Percentiles rank a stretch among this genome's conserved stretches.
Evolutionary conservation across 2,329 filamentous ascomycete species (phyloP).

Genomic region (Penicillium psychrosexuale): DNA sequence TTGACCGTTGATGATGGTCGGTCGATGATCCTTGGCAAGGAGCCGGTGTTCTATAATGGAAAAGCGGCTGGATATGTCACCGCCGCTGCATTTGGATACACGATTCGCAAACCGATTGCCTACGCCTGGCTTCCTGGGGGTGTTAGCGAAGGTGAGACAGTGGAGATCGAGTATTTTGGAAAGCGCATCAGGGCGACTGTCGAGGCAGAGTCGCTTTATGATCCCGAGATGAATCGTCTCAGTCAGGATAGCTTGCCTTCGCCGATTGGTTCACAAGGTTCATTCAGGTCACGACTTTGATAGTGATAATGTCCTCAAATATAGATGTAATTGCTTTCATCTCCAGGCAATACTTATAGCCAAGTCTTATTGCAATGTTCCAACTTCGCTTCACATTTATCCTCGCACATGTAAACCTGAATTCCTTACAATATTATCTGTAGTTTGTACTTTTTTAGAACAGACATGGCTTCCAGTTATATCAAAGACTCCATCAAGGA

Average conservation of each 20-base stretch:
- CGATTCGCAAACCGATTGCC: slow-evolving; percentile 56
- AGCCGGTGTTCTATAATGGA: slow-evolving; percentile 55
- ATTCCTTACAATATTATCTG: too few species aligned
- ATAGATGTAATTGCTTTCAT: not conserved
- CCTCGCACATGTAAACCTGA: too few species aligned
- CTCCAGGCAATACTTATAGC: not conserved
- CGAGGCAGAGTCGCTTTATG: slow-evolving; percentile 49
- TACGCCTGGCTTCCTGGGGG: slow-evolving; percentile 56
- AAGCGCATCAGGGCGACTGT: slow-evolving; percentile 54
- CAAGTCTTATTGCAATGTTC: not conserved
- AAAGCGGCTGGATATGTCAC: slow-evolving; percentile 57
- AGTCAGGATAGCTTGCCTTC: slow-evolving; percentile 18
- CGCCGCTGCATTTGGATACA: slow-evolving; percentile 60
- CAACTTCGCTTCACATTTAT: not conserved
- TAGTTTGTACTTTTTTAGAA: too few species aligned
- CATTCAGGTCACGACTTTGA: slow-evolving; percentile 11
- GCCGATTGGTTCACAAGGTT: slow-evolving; percentile 4
- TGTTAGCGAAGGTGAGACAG: slow-evolving; percentile 48
- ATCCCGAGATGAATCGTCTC: slow-evolving; percentile 42
- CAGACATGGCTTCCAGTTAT: too few species aligned
- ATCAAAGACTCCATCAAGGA: too few species aligned
- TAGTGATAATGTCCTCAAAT: not conserved
- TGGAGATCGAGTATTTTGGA: slow-evolving; percentile 64
- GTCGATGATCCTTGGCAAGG: slow-evolving; percentile 60
- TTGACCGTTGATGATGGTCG: slow-evolving; percentile 55